Percentiles rank a stretch among this genome's conserved stretches.
Evolutionary conservation across 2,329 filamentous ascomycete species (phyloP).

Genomic region (Colletotrichum scovillei): DNA sequence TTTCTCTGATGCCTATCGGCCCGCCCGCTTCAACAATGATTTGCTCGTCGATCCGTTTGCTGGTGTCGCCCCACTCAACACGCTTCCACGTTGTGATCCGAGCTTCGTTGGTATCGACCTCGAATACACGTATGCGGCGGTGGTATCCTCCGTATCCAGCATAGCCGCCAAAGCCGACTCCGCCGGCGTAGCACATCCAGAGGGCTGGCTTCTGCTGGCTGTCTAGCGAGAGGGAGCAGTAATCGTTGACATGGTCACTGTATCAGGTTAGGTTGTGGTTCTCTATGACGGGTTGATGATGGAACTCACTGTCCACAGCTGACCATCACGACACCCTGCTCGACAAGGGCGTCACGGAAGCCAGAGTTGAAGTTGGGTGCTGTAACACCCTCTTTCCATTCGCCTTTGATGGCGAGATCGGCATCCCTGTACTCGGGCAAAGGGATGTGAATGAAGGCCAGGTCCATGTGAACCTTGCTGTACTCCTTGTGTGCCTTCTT

Average conservation of each 20-base stretch:
- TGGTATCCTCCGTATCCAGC: constrained; percentile 89
- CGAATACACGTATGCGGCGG: constrained; percentile 87
- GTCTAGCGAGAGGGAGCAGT: constrained; percentile 79
- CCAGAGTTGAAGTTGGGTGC: constrained; percentile 90
- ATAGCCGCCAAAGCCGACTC: constrained; percentile 92
- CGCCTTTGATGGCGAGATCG: constrained; percentile 72
- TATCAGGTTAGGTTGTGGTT: not conserved
- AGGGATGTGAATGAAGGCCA: constrained; percentile 98
- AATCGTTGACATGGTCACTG: constrained; percentile 96
- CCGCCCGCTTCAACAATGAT: constrained; percentile 74
- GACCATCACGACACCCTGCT: constrained; percentile 86
- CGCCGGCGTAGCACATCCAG: constrained; percentile 99
- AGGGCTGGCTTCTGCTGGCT: constrained; percentile 72
- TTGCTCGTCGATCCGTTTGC: constrained; percentile 69
- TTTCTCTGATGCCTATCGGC: constrained; percentile 40
- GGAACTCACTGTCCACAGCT: constrained; percentile 86
- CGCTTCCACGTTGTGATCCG: constrained; percentile 94
- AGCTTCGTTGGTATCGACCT: constrained; percentile 91
- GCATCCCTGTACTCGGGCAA: constrained; percentile 84
- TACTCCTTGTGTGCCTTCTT: constrained; percentile 86
- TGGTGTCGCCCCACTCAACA: constrained; percentile 73
- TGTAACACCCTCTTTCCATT: constrained; percentile 85
- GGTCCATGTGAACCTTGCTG: constrained; percentile 91
- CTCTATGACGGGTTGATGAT: not conserved
- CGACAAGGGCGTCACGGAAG: constrained; percentile 90